Evolutionary conservation across 73 alveolate genomes (phyloP).

Genomic region (Symbiodinium pilosum): DNA sequence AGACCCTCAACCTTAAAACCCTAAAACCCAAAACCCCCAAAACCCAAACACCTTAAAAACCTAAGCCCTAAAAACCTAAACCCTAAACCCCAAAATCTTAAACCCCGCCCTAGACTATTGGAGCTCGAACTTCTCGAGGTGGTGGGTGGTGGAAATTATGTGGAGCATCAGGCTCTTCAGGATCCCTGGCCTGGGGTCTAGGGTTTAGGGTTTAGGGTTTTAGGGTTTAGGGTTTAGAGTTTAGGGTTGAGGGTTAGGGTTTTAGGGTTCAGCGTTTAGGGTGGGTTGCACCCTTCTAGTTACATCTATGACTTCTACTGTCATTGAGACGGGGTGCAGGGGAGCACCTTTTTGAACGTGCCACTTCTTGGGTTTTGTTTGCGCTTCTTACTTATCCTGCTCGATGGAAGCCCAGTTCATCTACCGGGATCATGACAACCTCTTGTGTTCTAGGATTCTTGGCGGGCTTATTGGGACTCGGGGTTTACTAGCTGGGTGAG

Average conservation of each 20-base stretch:
- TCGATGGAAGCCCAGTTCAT: too few species aligned
- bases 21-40: neutral
- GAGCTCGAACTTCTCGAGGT: slow-evolving; percentile 14
- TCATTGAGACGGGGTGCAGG: too few species aligned
- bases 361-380: too few species aligned
- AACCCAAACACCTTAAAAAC: neutral
- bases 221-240: neutral
- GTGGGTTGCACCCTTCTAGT: too few species aligned
- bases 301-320: too few species aligned
- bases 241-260: neutral
- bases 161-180: slow-evolving; percentile 76
- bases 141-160: slow-evolving; percentile 95
- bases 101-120: neutral
- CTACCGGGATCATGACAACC: too few species aligned
- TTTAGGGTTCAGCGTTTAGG: neutral
- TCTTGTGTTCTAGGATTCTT: too few species aligned
- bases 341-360: too few species aligned
- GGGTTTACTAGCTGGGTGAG: too few species aligned
- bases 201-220: neutral
- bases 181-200: neutral
- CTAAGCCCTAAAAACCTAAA: neutral
- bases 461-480: too few species aligned
- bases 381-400: too few species aligned
- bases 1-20: neutral
- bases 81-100: neutral